A percentile compares a stretch with the other conserved stretches of the same genome.
These are phyloP conservation scores for Cystofilobasidium macerans DNA, from an alignment of 768 basidiomycete genomes.

Conservation along the genomic window DNA sequence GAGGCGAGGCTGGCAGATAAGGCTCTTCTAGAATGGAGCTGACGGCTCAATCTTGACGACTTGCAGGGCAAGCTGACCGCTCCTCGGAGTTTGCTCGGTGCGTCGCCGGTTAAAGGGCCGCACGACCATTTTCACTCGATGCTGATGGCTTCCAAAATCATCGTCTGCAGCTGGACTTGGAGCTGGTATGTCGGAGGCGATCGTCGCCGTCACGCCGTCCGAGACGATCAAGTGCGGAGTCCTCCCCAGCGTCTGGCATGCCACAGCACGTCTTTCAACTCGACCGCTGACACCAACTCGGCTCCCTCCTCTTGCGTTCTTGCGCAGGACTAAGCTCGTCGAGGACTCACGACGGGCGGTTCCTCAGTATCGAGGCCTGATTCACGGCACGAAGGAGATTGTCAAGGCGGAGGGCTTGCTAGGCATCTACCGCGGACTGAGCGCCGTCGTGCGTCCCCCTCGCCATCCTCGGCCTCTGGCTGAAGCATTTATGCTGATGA, in stretches of 20 bases:
- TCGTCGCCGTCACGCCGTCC: conserved; percentile 90
- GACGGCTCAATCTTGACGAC: too few relatives aligned
- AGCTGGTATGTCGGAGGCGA: conserved; percentile 82
- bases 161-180: conserved; percentile 41
- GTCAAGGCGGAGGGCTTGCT: conserved; percentile 70
- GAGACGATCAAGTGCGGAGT: conserved; percentile 82
- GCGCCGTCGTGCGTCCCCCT: conserved; percentile 65
- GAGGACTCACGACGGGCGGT: conserved; percentile 77
- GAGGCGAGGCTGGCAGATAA: neutral
- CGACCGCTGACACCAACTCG: neutral
- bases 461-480: neutral
- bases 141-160: too few relatives aligned
- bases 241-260: neutral
- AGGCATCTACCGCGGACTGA: conserved; percentile 71
- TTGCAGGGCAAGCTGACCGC: conserved; percentile 79
- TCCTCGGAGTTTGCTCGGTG: conserved; percentile 70
- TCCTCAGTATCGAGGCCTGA: conserved; percentile 73
- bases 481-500: neutral
- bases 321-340: conserved; percentile 83
- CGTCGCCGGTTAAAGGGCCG: conserved; percentile 28
- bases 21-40: neutral
- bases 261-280: neutral
- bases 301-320: neutral
- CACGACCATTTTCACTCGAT: too few relatives aligned
- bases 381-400: conserved; percentile 73